Percentiles rank a stretch among this genome's conserved stretches.
These are phyloP conservation scores for Pharnaceum exiguum DNA, from an alignment of 148 eudicot genomes.

Conservation along the genomic window DNA sequence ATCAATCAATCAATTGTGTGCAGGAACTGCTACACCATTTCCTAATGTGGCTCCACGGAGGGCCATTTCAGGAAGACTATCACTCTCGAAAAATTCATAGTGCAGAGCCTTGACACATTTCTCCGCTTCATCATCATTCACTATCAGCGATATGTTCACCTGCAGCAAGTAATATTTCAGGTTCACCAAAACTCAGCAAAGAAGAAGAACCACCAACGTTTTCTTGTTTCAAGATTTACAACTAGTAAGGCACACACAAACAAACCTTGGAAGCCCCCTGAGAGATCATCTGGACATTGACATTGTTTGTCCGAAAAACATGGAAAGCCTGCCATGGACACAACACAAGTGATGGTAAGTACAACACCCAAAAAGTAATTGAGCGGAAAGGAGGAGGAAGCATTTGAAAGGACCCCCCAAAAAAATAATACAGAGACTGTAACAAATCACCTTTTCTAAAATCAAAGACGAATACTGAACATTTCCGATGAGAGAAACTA, in stretches of 20 bases:
- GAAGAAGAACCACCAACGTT: no score
- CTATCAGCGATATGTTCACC: conserved; percentile 94
- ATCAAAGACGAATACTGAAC: conserved; percentile 84
- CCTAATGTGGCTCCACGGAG: conserved; percentile 8
- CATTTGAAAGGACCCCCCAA: neutral
- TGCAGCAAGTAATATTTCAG: conserved; percentile 14
- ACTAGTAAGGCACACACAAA: neutral
- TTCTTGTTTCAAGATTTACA: neutral
- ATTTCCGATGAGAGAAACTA: conserved; percentile 91
- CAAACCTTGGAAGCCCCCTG: conserved; percentile 96
- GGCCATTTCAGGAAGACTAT: conserved; percentile 22
- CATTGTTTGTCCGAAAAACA: conserved; percentile 63
- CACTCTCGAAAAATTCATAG: conserved; percentile 69
- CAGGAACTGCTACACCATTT: conserved; percentile 21
- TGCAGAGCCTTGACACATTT: conserved; percentile 85
- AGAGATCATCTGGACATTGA: conserved; percentile 97
- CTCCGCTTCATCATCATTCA: conserved; percentile 84
- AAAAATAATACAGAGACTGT: neutral
- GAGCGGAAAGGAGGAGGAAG: no score
- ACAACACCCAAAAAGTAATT: neutral
- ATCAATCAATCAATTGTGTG: conserved; percentile 11
- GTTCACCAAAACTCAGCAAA: neutral
- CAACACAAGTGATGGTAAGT: neutral
- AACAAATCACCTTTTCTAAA: conserved; percentile 62
- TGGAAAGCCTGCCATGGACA: conserved; percentile 56